Percentiles rank a stretch among this genome's conserved stretches.
Evolutionary conservation across 768 basidiomycete species (phyloP).

Genomic region (Boletus barrowsii): DNA sequence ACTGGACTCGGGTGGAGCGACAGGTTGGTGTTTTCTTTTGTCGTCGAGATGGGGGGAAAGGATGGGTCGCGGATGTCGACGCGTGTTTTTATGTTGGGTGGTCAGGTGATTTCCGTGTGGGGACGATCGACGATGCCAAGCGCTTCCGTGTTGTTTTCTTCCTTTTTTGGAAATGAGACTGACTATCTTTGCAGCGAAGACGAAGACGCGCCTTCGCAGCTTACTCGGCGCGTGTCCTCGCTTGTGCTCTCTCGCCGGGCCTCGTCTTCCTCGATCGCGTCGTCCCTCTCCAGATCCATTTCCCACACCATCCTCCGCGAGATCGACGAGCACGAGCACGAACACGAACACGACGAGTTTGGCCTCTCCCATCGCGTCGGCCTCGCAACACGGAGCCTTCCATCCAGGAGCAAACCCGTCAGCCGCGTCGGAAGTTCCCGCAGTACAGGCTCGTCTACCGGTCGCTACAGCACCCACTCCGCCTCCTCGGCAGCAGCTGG

Average conservation of each 20-base stretch:
- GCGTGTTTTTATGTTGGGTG: constrained; percentile 10
- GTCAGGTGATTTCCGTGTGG: constrained; percentile 4
- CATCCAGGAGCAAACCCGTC: constrained; percentile 18
- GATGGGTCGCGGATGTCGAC: background rate
- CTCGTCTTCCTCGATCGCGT: constrained; percentile 43
- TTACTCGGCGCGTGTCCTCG: constrained; percentile 59
- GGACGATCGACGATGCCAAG: constrained; percentile 5
- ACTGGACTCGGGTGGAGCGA: constrained; percentile 77
- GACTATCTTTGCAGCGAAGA: constrained; percentile 49
- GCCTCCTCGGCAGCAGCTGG: constrained; percentile 10
- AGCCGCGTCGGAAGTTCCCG: constrained; percentile 22
- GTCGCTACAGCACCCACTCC: constrained; percentile 23
- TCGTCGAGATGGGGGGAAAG: background rate
- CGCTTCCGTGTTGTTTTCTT: constrained; percentile 7
- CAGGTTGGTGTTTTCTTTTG: constrained; percentile 41
- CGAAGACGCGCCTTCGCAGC: constrained; percentile 66
- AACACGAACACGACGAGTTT: constrained; percentile 21
- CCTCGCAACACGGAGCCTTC: constrained; percentile 19
- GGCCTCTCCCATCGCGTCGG: constrained; percentile 15
- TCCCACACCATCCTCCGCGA: constrained; percentile 32
- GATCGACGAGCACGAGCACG: constrained; percentile 20
- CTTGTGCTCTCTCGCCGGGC: constrained; percentile 49
- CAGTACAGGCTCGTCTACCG: constrained; percentile 23
- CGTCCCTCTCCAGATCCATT: constrained; percentile 26
- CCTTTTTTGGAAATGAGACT: background rate